These are phyloP conservation scores for Trametes punicea DNA, from an alignment of 768 basidiomycete genomes.

Conservation along the genomic window DNA sequence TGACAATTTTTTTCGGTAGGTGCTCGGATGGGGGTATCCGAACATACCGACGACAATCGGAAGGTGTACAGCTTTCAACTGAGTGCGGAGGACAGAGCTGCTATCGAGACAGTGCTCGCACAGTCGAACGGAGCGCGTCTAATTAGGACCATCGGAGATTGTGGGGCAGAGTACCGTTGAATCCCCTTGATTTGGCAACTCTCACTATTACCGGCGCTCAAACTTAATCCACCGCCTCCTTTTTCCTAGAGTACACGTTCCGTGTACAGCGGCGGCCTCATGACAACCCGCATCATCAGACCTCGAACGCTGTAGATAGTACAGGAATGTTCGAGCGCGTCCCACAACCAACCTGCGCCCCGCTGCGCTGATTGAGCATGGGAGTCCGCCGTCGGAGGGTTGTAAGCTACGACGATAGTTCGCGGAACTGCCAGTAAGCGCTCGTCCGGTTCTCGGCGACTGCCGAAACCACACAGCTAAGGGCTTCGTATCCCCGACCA, in stretches of 20 bases:
- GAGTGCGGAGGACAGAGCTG: constrained; percentile 50
- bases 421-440: constrained; percentile 8
- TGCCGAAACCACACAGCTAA: constrained; percentile 1
- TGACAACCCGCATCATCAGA: background rate
- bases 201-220: background rate
- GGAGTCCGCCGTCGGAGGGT: background rate
- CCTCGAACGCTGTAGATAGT: background rate
- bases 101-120: constrained; percentile 61
- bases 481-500: background rate
- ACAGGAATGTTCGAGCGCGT: background rate
- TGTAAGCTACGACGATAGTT: background rate
- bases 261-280: background rate
- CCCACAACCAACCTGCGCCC: background rate
- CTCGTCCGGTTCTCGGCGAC: background rate
- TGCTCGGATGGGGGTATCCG: constrained; percentile 68
- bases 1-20: constrained; percentile 40
- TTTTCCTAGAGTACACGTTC: background rate
- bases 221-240: background rate
- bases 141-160: constrained; percentile 73
- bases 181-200: background rate
- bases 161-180: constrained; percentile 80
- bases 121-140: constrained; percentile 60
- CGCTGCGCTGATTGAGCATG: background rate
- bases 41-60: constrained; percentile 68
- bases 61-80: constrained; percentile 59